Percentiles rank a stretch among this genome's conserved stretches.
phyloP scores from a whole-genome alignment of 1,284 basidiomycete genomes.

The Ganoderma multipileum region DNA sequence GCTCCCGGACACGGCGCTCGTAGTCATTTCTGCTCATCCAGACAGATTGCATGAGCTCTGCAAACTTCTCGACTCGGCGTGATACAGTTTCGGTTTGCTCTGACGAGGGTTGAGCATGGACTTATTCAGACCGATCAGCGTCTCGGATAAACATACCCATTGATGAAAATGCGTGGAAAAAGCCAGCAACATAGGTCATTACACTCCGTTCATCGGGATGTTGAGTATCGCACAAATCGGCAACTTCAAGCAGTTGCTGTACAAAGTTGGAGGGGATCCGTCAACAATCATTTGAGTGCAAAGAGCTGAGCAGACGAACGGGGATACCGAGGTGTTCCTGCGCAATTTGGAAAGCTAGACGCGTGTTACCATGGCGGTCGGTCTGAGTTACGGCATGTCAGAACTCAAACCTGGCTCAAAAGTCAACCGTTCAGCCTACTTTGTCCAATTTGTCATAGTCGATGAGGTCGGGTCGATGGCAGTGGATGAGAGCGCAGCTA shows the following conservation, averaged over 20 bases:
- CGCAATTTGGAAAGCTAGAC: constrained; percentile 86
- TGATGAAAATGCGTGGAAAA: constrained; percentile 97
- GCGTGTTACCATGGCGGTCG: constrained; percentile 84
- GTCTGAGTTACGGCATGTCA: constrained; percentile 45
- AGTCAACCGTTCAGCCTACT: constrained; percentile 45
- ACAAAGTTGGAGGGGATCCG: constrained; percentile 5
- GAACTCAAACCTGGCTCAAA: not conserved
- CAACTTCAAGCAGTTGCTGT: constrained; percentile 94
- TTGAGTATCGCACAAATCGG: constrained; percentile 90
- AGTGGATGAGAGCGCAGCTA: constrained; percentile 96
- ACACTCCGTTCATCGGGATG: constrained; percentile 95
- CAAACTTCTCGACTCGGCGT: constrained; percentile 94
- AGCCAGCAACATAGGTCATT: constrained; percentile 96
- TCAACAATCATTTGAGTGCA: constrained; percentile 13
- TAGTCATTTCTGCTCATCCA: constrained; percentile 93
- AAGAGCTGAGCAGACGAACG: constrained; percentile 53
- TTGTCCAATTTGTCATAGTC: constrained; percentile 89
- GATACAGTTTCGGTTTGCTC: constrained; percentile 96
- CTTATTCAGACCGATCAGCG: not conserved
- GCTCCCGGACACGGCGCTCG: constrained; percentile 85
- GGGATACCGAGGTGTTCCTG: constrained; percentile 90
- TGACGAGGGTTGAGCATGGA: constrained; percentile 39
- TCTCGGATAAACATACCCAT: constrained; percentile 72
- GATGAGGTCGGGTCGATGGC: constrained; percentile 93
- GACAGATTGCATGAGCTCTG: constrained; percentile 91